Conservation (phyloP, 495 filamentous ascomycete species). For the Hypoxylon trugodes region DNA sequence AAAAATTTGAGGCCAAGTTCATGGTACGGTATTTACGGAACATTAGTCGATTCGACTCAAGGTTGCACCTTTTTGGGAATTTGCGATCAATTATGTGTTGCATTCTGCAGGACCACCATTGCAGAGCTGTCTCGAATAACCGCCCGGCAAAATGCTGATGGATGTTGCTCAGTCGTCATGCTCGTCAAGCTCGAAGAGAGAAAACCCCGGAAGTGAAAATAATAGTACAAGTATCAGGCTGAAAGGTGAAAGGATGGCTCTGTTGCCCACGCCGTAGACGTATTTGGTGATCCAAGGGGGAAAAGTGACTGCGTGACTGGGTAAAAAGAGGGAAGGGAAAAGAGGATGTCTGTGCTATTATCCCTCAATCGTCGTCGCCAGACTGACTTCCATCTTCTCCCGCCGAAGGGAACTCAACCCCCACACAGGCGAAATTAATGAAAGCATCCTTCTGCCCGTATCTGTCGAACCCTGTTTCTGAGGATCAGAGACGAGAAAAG, state of each 20-base stretch:
- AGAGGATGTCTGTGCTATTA: constrained; percentile 33
- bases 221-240: constrained; percentile 48
- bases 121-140: constrained; percentile 49
- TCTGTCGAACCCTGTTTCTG: constrained; percentile 37
- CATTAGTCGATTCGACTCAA: constrained; percentile 48
- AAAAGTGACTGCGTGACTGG: constrained; percentile 30
- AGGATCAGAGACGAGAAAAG: constrained; percentile 34
- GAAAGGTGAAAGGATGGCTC: constrained; percentile 41
- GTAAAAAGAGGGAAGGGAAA: constrained; percentile 22
- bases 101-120: constrained; percentile 47
- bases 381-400: constrained; percentile 17
- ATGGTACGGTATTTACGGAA: constrained; percentile 47
- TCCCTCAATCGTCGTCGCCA: constrained; percentile 33
- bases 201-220: constrained; percentile 48
- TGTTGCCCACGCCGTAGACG: constrained; percentile 42
- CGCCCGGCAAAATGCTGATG: constrained; percentile 48
- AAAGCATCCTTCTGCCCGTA: constrained; percentile 36
- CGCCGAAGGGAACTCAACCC: constrained; percentile 14
- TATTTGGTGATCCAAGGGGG: constrained; percentile 37
- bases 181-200: constrained; percentile 45
- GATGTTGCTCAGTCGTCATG: constrained; percentile 48
- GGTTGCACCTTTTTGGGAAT: constrained; percentile 48
- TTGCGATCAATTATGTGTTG: constrained; percentile 52
- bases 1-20: constrained; percentile 38
- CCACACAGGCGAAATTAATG: constrained; percentile 31